Percentiles rank a stretch among this genome's conserved stretches.
These are phyloP conservation scores for Cordyceps pruinosa DNA, from an alignment of 2,329 filamentous ascomycete species.

Conservation along the genomic window DNA sequence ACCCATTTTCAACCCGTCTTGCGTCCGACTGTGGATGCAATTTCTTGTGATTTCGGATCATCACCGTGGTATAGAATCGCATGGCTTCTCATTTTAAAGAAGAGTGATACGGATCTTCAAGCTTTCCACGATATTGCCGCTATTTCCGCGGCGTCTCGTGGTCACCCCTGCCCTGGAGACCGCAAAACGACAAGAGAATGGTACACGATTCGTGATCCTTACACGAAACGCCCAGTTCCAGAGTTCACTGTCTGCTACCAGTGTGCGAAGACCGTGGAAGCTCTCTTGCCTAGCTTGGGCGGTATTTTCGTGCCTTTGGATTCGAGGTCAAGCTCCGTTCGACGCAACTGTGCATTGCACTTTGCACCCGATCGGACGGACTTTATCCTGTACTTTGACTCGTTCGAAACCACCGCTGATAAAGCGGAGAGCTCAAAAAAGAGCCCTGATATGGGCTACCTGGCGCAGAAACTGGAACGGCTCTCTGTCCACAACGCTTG, in stretches of 20 bases:
- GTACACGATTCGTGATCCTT: slow-evolving; percentile 68
- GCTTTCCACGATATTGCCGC: slow-evolving; percentile 64
- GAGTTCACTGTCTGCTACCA: slow-evolving; percentile 70
- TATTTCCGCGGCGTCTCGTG: slow-evolving; percentile 42
- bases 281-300: slow-evolving; percentile 64
- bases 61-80: slow-evolving; percentile 77
- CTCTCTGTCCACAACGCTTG: slow-evolving; percentile 57
- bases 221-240: slow-evolving; percentile 54
- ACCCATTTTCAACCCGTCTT: slow-evolving; percentile 54
- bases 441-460: slow-evolving; percentile 49
- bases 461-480: slow-evolving; percentile 58
- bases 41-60: slow-evolving; percentile 72
- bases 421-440: slow-evolving; percentile 36
- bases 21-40: slow-evolving; percentile 48
- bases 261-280: slow-evolving; percentile 66
- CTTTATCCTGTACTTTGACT: slow-evolving; percentile 54
- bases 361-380: slow-evolving; percentile 44
- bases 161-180: slow-evolving; percentile 51
- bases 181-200: slow-evolving; percentile 55
- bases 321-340: slow-evolving; percentile 37
- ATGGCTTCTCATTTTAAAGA: slow-evolving; percentile 72
- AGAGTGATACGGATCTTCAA: slow-evolving; percentile 56
- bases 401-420: slow-evolving; percentile 51
- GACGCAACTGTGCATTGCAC: slow-evolving; percentile 62
- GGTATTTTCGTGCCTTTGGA: slow-evolving; percentile 56